These are phyloP conservation scores for Ogataea degrootiae DNA, from an alignment of 805 yeast species.

Conservation along the genomic window DNA sequence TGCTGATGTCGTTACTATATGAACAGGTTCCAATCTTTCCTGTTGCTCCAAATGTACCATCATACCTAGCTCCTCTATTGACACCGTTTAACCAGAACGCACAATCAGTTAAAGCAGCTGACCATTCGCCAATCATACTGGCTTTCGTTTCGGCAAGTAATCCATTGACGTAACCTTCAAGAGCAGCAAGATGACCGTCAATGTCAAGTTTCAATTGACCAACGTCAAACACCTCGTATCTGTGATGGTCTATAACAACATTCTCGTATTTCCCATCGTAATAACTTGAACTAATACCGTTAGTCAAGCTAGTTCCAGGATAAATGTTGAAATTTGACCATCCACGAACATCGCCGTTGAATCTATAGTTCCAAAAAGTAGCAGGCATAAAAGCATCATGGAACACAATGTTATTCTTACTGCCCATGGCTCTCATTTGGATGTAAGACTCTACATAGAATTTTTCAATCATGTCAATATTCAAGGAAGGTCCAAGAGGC, in stretches of 20 bases:
- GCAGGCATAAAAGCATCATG: conserved; percentile 62
- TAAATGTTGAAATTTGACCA: conserved; percentile 7
- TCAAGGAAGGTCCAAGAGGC: conserved; percentile 54
- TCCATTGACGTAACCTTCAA: conserved; percentile 45
- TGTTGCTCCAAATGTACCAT: conserved; percentile 41
- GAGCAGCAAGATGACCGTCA: conserved; percentile 55
- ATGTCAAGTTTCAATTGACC: conserved; percentile 51
- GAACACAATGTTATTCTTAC: conserved; percentile 43
- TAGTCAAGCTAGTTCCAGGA: conserved; percentile 6
- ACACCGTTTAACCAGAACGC: conserved; percentile 67
- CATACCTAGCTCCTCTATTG: conserved; percentile 61
- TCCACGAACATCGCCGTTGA: conserved; percentile 19
- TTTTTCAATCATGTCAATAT: conserved; percentile 36
- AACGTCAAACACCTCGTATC: conserved; percentile 81
- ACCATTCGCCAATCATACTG: conserved; percentile 65
- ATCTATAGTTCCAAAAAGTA: conserved; percentile 50
- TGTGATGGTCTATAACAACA: conserved; percentile 82
- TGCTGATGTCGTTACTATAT: conserved; percentile 29
- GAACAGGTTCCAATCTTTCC: conserved; percentile 42
- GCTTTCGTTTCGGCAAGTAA: conserved; percentile 38
- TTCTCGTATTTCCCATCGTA: conserved; percentile 41
- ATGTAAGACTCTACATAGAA: conserved; percentile 41
- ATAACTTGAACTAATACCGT: conserved; percentile 2
- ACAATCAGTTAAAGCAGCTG: conserved; percentile 69
- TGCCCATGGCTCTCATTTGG: conserved; percentile 35